phyloP scores from a whole-genome alignment of 2,329 filamentous ascomycete genomes.

The Exserohilum rostratum region DNA sequence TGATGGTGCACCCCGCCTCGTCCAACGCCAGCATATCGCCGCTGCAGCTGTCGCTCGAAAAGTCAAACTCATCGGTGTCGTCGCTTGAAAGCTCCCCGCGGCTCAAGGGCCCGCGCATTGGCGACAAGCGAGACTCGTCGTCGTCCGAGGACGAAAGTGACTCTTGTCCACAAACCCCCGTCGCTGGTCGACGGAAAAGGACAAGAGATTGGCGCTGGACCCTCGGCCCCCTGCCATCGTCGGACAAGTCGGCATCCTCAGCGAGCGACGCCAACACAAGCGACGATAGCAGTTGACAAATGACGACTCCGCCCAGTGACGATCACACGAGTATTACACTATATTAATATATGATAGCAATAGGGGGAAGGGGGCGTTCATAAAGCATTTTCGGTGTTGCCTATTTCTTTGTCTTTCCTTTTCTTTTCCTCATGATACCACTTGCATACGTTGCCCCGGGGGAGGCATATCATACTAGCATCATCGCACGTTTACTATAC shows the following conservation, averaged over 20 bases:
- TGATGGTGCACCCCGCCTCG: slow-evolving; percentile 16
- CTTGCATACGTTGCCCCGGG: slow-evolving; percentile 13
- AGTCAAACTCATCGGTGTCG: slow-evolving; percentile 17
- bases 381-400: slow-evolving; percentile 16
- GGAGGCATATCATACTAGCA: slow-evolving; percentile 4
- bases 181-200: slow-evolving; percentile 60
- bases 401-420: neutral
- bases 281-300: slow-evolving; percentile 38
- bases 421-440: slow-evolving; percentile 12
- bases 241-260: slow-evolving; percentile 31
- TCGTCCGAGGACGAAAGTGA: slow-evolving; percentile 56
- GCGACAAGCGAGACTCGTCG: slow-evolving; percentile 54
- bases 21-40: slow-evolving; percentile 22
- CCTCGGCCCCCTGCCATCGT: slow-evolving; percentile 52
- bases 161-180: slow-evolving; percentile 59
- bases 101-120: slow-evolving; percentile 35
- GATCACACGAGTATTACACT: slow-evolving; percentile 5
- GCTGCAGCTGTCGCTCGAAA: slow-evolving; percentile 14
- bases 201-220: slow-evolving; percentile 65
- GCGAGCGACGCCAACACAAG: slow-evolving; percentile 29
- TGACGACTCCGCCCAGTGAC: neutral
- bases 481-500: slow-evolving; percentile 4
- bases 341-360: no score
- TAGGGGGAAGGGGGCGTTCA: slow-evolving; percentile 6
- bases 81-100: slow-evolving; percentile 35